Evolutionary conservation across 192 early-diverging fungal genomes (phyloP), one percentile per base, ranked within the genome.

Genomic region (Phlyctochytrium planicorne): DNA sequence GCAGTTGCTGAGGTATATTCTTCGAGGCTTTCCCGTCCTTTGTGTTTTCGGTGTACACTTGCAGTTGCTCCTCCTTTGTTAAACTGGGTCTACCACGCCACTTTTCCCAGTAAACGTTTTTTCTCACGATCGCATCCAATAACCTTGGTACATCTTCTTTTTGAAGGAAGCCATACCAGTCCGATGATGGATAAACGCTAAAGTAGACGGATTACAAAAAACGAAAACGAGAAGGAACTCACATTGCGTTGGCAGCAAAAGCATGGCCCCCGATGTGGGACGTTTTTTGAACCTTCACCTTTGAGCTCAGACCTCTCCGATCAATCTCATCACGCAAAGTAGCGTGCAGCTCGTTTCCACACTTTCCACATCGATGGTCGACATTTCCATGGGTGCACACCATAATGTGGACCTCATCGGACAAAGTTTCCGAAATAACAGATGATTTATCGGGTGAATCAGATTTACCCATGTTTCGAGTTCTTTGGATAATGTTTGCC

Each of bases 231-330:
- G 16, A 66, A 17, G 0, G 16, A 24, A 30, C 70, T 60, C 1
- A 72, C 71, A 85, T 85, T 12, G 76, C 77, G 64, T 87, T 87
- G 6, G 78, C 81, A 12, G 86, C 86, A 50, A 60, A 83, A 33
- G 77, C 77, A 67, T 87, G 86, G 20, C 86, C 86, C 30, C 86
- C 86, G 27, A 87, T 73, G 72, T 87, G 86, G n/a, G 78, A 82
- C 32, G 81, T 75, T 2, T 67, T 75, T 30, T 69, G 73, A 32
- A 80, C 70, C 34, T 10, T 37, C 36, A 57, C 25, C 12, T 10
- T 20, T 6, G 10, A 24, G 20, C 4, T 27, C 6, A 57, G 55
- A 14, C 25, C 25, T 14, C 55, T 14, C 12, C 20, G 6, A 12
- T 10, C 10, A 6, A 57, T 29, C 4, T 10, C 55, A 12, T 57